A percentile compares a stretch with the other conserved stretches of the same genome.
Evolutionary conservation across 768 basidiomycete species (phyloP).

Genomic region (Leccinellum luteum): DNA sequence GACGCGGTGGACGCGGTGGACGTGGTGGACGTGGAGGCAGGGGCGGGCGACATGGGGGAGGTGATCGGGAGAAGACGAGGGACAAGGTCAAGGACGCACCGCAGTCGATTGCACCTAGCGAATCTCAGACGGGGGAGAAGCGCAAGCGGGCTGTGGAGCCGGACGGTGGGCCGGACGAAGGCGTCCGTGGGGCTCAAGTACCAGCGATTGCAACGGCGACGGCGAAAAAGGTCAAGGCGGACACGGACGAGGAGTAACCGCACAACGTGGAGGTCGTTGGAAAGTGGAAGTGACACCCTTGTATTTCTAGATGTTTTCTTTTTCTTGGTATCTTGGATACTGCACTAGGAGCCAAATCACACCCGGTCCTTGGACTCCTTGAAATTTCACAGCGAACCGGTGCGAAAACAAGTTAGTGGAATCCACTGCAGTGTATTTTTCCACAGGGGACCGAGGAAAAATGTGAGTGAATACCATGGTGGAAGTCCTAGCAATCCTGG

Average conservation of each 20-base stretch:
- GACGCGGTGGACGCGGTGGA: conserved; percentile 36
- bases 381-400: not conserved
- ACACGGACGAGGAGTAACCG: conserved; percentile 30
- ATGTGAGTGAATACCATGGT: not conserved
- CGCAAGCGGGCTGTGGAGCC: conserved; percentile 75
- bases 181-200: conserved; percentile 59
- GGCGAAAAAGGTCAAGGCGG: conserved; percentile 41
- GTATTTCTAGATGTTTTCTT: conserved; percentile 13
- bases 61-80: conserved; percentile 20
- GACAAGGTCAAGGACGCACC: conserved; percentile 14
- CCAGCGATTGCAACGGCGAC: conserved; percentile 40
- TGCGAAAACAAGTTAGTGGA: not conserved
- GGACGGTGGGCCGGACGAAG: conserved; percentile 70
- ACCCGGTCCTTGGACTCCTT: not conserved
- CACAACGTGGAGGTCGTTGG: not conserved
- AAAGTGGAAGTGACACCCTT: not conserved
- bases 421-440: not conserved
- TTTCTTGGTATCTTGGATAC: not conserved
- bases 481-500: not conserved
- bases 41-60: conserved; percentile 25
- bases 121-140: conserved; percentile 63
- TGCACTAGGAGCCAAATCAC: too few species aligned
- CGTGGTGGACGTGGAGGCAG: conserved; percentile 27
- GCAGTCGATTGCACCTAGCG: conserved; percentile 29
- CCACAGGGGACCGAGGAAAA: not conserved